These are phyloP conservation scores for Candolleomyces aberdarensis DNA, from an alignment of 768 basidiomycete species.

Conservation along the genomic window DNA sequence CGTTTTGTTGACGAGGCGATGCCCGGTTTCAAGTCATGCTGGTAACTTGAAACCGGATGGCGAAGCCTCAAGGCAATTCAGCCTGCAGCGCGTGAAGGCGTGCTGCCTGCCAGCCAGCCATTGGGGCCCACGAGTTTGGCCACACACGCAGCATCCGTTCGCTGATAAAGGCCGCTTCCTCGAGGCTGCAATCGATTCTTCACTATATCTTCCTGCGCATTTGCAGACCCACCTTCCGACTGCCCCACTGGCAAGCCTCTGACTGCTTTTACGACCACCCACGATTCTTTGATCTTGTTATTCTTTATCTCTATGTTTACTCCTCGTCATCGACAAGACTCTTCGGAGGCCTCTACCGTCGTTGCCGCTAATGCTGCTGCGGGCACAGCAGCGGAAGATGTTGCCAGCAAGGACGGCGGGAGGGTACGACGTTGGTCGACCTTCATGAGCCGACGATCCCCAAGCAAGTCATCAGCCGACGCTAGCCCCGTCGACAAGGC, in stretches of 20 bases:
- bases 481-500: slow-evolving; percentile 2
- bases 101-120: too few relatives aligned
- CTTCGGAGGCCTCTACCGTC: background rate
- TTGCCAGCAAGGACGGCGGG: background rate
- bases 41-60: background rate
- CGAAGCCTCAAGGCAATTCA: slow-evolving; percentile 1
- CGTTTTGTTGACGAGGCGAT: background rate
- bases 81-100: too few relatives aligned
- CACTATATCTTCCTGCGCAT: background rate
- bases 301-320: slow-evolving; percentile 16
- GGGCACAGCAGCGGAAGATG: background rate
- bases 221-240: background rate
- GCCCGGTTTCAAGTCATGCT: background rate
- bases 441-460: background rate
- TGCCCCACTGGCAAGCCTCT: background rate
- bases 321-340: slow-evolving; percentile 14
- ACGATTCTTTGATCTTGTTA: background rate
- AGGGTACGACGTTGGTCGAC: slow-evolving; percentile 3
- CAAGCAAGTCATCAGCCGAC: background rate
- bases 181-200: background rate
- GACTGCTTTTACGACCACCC: background rate
- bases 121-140: background rate
- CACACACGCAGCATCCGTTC: slow-evolving; percentile 1
- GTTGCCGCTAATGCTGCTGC: background rate
- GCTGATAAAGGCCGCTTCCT: background rate